Percentiles rank a stretch among this genome's conserved stretches.
These are phyloP conservation scores for Scedosporium apiospermum DNA, from an alignment of 2,329 filamentous ascomycete species.

Conservation along the genomic window DNA sequence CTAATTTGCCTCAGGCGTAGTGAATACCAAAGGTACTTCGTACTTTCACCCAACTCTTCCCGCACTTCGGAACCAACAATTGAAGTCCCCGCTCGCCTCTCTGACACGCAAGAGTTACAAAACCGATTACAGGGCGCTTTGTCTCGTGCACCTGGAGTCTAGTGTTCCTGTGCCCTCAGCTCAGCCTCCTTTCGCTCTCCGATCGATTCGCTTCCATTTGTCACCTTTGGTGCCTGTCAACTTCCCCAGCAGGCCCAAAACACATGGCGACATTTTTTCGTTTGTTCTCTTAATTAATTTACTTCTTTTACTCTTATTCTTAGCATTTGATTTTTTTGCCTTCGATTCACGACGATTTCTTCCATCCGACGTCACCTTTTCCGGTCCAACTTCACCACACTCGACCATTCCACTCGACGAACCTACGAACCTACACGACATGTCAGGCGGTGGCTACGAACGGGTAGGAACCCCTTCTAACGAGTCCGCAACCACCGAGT, in stretches of 20 bases:
- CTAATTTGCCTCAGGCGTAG: conserved; percentile 3
- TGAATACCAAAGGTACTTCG: neutral
- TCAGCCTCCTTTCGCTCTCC: conserved; percentile 4
- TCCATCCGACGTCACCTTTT: neutral
- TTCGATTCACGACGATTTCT: neutral
- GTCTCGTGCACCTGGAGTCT: neutral
- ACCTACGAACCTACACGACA: conserved; percentile 19
- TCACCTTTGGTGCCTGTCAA: conserved; percentile 7
- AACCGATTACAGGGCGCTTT: neutral
- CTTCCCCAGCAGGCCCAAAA: conserved; percentile 6
- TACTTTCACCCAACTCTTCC: neutral
- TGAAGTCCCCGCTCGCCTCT: neutral
- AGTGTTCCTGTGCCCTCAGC: neutral
- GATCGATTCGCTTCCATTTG: conserved; percentile 10
- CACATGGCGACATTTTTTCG: conserved; percentile 8
- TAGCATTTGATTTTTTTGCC: neutral
- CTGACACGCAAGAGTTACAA: neutral
- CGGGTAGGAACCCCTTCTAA: conserved; percentile 32
- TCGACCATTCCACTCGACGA: conserved; percentile 14
- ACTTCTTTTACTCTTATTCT: neutral
- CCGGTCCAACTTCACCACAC: neutral
- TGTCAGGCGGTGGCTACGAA: conserved; percentile 45
- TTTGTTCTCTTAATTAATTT: conserved; percentile 8
- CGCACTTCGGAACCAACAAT: no score
- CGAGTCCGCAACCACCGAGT: neutral